Conservation (phyloP, 2,329 filamentous ascomycete species). For the Cadophora sp. region DNA sequence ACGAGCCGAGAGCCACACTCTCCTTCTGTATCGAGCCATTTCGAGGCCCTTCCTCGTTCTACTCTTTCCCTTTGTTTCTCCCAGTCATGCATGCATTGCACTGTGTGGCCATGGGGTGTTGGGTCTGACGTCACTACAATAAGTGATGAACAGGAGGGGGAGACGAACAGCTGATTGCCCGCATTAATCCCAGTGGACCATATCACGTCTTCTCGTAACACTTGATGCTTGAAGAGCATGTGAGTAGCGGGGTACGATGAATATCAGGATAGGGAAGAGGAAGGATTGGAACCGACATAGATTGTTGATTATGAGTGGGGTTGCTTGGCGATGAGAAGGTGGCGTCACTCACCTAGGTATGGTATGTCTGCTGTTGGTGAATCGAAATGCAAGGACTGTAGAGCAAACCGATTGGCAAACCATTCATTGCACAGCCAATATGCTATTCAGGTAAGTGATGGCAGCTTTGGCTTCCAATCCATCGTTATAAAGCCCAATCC, state of each 20-base stretch:
- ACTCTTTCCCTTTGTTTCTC: too few relatives aligned
- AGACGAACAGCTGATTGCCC: background rate
- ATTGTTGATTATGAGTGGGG: background rate
- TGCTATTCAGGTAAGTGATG: background rate
- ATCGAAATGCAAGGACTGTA: too few relatives aligned
- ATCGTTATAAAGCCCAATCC: background rate
- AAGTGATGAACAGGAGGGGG: conserved; percentile 8
- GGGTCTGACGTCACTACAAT: conserved; percentile 6
- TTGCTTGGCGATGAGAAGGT: conserved; percentile 6
- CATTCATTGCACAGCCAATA: background rate
- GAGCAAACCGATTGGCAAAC: too few relatives aligned
- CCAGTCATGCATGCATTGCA: too few relatives aligned
- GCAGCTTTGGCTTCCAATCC: background rate
- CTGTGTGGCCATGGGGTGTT: background rate
- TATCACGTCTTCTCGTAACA: background rate
- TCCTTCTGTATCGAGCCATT: conserved; percentile 10
- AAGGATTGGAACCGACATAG: background rate
- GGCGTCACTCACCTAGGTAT: background rate
- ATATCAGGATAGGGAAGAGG: background rate
- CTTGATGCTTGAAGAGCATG: background rate
- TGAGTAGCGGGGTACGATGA: background rate
- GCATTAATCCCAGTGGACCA: background rate
- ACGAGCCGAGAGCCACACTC: background rate
- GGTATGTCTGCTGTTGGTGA: background rate
- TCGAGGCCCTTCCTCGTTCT: too few relatives aligned